Conservation (phyloP, 2,329 filamentous ascomycete species). For the Plenodomus tracheiphilus region DNA sequence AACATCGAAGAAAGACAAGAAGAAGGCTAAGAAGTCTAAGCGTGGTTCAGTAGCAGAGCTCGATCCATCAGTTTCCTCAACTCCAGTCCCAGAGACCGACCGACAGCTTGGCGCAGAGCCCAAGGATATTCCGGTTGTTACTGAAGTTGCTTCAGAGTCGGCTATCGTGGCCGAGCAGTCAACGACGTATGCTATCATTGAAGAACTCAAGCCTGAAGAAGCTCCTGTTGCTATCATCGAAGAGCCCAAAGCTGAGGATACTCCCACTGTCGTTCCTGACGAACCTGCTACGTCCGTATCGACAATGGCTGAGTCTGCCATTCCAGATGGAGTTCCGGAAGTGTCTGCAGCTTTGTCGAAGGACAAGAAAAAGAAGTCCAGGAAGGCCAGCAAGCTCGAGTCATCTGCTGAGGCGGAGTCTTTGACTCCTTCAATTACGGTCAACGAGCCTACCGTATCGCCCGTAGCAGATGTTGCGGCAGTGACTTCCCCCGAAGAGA, state of each 20-base stretch:
- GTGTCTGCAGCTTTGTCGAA: conserved; percentile 12
- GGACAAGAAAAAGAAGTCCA: conserved; percentile 19
- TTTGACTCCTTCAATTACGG: not conserved
- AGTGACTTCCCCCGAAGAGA: too few species aligned
- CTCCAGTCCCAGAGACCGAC: not conserved
- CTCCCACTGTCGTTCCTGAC: not conserved
- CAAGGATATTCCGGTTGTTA: not conserved
- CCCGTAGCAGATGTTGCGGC: not conserved
- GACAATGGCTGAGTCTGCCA: not conserved
- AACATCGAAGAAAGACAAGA: conserved; percentile 26
- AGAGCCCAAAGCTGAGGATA: not conserved
- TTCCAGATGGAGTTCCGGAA: not conserved
- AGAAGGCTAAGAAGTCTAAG: conserved; percentile 29
- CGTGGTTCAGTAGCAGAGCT: conserved; percentile 9
- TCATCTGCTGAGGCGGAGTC: not conserved
- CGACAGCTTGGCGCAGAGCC: not conserved
- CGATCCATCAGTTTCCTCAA: conserved; percentile 1
- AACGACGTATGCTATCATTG: not conserved
- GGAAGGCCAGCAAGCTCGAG: conserved; percentile 1
- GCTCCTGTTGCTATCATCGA: not conserved
- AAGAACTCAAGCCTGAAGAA: not conserved
- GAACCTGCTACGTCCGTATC: not conserved
- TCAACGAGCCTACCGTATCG: conserved; percentile 1
- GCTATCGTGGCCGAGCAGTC: not conserved
- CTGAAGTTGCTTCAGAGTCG: not conserved